Evolutionary conservation across 2,329 filamentous ascomycete genomes (phyloP), one percentile per base, ranked within the genome.

Genomic region (Camptophora hylomeconis): DNA sequence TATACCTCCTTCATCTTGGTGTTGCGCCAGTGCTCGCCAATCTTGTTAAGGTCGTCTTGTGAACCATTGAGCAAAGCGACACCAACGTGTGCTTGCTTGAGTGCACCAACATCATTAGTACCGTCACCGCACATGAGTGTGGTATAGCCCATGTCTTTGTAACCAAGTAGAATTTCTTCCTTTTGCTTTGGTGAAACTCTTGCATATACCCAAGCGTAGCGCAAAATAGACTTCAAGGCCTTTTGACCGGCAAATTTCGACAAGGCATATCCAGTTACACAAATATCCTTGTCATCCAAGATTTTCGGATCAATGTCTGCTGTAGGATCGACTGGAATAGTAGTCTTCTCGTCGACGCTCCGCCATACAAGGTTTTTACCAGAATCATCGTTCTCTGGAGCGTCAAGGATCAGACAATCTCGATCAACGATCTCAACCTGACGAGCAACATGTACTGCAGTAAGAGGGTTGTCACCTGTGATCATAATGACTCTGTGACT

Each of bases 401-500:
- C 83, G 52, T 98, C 89, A 15, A 98, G 67, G 44, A 98, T 95
- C 35, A 95, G 68, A 30, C 89, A 82, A 18, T 95, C 86, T 32
- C 89, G 78, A 48, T 98, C 89, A 10, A 98, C 84, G 53, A 98
- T 98, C 53, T 98, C 89, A 15, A 98, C 89, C 53, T 94, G 78
- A 37, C 79, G 76, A 10, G 89, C 89, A 32, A 98, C 89, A 50
- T 98, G 87, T 7, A 93, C 82, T 41, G 89, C 89, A 21, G 89
- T 98, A 29, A 98, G 68, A 8, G 89, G 87, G 53, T 98, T 98
- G 55, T 98, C 89, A 51, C 89, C 89, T 36, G 89, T 98, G 42
- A 98, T 98, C 89, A 98, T 98, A 45, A 98, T 80, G 25, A 93
- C 84, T 45, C 89, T 82, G 56, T 98, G 89, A 58, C 86, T 95